Evolutionary conservation across 192 early-diverging fungal species (phyloP), one percentile per base, ranked within the genome.

Genomic region (Lobosporangium transversale): DNA sequence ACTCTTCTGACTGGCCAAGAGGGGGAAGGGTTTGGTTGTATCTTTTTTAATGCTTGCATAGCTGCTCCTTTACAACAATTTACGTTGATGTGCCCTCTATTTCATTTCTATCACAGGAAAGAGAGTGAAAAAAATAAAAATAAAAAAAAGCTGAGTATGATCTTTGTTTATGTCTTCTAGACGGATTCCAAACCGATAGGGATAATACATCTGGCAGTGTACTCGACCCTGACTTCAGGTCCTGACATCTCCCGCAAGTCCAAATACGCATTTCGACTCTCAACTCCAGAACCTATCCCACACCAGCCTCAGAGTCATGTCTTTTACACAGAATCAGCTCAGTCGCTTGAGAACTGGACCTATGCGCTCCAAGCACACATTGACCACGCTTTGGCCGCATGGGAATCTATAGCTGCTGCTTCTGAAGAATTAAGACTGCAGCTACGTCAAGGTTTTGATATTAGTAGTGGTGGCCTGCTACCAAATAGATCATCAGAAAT

Each of bases 241-340:
- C 51, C 65, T 7, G 73, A 76, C 1, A 61, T 76, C 14, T 67
- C 73, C 15, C 73, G 73, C 51, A 76, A 76, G 37, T 76, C 73
- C 12, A 76, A 76, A 42, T 49, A 44, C 51, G 59, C 73, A 20
- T 67, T 76, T 47, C 64, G 59, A 2, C 45, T 76, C 2, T 66
- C 73, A 1, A 60, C 73, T 1, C 49, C 58, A 15, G 64, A 57
- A 23, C 52, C 71, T 5, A 66, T 66, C 43, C 43, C 71, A 18
- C 63, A 76, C 8, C 73, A 76, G 26, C 58, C 55, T 33, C 73
- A 67, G 53, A 58, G 62, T 35, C 73, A 76, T 21, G 26, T 76
- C 4, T 76, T 76, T 21, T 57, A 44, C 8, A 49, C 65, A 0
- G 73, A 76, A 20, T 36, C 44, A 4, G 52, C 58, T 0, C 63